Evolutionary conservation across 352 stramenopile genomes (phyloP).

Genomic region (Globisporangium heterothallicum): DNA sequence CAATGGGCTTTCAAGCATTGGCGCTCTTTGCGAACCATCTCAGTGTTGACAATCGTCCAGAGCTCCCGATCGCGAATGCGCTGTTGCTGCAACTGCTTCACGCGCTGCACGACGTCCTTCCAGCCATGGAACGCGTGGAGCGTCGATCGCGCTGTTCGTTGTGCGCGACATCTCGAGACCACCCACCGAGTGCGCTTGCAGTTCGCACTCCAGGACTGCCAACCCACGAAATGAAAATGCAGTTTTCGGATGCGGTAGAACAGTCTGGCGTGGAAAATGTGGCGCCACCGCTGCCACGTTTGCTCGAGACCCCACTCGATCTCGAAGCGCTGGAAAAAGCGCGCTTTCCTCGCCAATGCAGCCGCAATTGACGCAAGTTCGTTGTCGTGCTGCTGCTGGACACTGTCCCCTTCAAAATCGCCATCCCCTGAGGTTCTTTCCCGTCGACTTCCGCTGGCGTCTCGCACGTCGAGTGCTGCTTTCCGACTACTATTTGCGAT

Average conservation of each 20-base stretch:
- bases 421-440: too few relatives aligned
- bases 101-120: constrained; percentile 30
- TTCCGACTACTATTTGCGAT: neutral
- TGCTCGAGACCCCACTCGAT: constrained; percentile 32
- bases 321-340: constrained; percentile 42
- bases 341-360: constrained; percentile 30
- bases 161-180: constrained; percentile 11
- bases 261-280: constrained; percentile 50
- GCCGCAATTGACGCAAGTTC: constrained; percentile 10
- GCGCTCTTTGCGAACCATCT: constrained; percentile 40
- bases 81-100: constrained; percentile 41
- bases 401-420: too few relatives aligned
- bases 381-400: too few relatives aligned
- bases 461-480: too few relatives aligned
- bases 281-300: constrained; percentile 52
- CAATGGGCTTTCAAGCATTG: constrained; percentile 38
- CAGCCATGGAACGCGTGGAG: constrained; percentile 33
- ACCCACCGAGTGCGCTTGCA: constrained; percentile 14
- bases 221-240: constrained; percentile 25
- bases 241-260: constrained; percentile 48
- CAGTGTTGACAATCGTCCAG: constrained; percentile 47
- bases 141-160: too few relatives aligned
- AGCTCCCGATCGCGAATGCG: constrained; percentile 48
- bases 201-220: constrained; percentile 21
- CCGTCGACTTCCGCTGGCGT: neutral